Conservation (phyloP, 192 early-diverging fungal genomes). For the Powellomyces hirtus region DNA sequence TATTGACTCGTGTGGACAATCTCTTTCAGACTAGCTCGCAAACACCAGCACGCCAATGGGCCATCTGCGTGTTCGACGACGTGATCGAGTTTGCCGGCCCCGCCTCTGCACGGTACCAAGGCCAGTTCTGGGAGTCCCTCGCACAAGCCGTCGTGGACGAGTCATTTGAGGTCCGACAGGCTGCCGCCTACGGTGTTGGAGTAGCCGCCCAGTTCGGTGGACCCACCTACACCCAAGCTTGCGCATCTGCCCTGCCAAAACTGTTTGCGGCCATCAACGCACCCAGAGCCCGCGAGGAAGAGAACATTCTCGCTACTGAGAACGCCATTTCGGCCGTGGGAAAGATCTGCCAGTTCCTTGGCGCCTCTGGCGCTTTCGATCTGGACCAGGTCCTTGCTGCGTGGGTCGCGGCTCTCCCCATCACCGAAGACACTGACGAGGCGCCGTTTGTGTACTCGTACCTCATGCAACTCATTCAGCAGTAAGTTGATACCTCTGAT, state of each 20-base stretch:
- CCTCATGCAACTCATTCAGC: slow-evolving; percentile 26
- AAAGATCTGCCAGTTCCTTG: slow-evolving; percentile 61
- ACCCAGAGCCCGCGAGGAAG: slow-evolving; percentile 62
- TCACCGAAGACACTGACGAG: slow-evolving; percentile 87
- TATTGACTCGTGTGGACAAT: too few relatives aligned
- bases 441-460: slow-evolving; percentile 71
- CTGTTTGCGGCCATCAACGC: slow-evolving; percentile 71
- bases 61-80: slow-evolving; percentile 90
- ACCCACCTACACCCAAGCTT: slow-evolving; percentile 71
- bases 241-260: slow-evolving; percentile 67
- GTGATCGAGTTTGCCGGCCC: slow-evolving; percentile 87
- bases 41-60: slow-evolving; percentile 82
- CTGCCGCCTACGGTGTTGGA: slow-evolving; percentile 91
- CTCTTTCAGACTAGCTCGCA: slow-evolving; percentile 55
- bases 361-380: slow-evolving; percentile 22
- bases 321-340: slow-evolving; percentile 90
- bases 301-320: slow-evolving; percentile 86
- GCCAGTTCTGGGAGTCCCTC: slow-evolving; percentile 68
- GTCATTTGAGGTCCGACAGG: slow-evolving; percentile 81
- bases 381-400: slow-evolving; percentile 39
- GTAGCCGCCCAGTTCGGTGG: slow-evolving; percentile 90
- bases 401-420: slow-evolving; percentile 80
- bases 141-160: slow-evolving; percentile 54
- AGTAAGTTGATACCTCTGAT: neutral
- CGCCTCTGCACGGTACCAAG: slow-evolving; percentile 59